phyloP scores from a whole-genome alignment of 441 rosid species.

The Metrosideros polymorpha region DNA sequence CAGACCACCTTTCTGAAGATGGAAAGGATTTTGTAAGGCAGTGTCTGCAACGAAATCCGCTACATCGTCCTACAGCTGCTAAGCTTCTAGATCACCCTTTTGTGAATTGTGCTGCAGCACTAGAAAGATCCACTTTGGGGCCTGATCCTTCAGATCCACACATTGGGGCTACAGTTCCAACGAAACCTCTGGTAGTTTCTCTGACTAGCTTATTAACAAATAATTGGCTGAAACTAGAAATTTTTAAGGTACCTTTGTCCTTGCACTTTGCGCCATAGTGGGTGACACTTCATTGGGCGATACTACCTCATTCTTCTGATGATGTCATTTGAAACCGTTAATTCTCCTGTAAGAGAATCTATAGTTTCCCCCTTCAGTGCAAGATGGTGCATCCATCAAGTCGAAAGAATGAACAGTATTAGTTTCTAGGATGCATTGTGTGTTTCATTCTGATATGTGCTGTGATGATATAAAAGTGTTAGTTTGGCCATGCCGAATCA shows the following conservation, averaged over 20 bases:
- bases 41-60: constrained; percentile 80
- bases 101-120: constrained; percentile 53
- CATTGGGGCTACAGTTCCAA: constrained; percentile 14
- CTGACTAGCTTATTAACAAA: neutral
- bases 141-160: constrained; percentile 26
- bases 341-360: neutral
- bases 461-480: neutral
- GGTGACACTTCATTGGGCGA: neutral
- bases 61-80: constrained; percentile 72
- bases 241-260: neutral
- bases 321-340: neutral
- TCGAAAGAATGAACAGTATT: neutral
- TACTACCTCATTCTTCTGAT: neutral
- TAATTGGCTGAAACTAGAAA: neutral
- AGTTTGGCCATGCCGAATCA: neutral
- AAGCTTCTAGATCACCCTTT: constrained; percentile 79
- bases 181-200: constrained; percentile 44
- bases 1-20: constrained; percentile 77
- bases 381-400: neutral
- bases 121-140: constrained; percentile 42
- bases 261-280: neutral
- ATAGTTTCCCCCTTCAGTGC: neutral
- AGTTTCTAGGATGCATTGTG: neutral
- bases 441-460: neutral
- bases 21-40: constrained; percentile 84